Conservation (phyloP, 371 early-diverging fungal genomes). For the Saksenaea oblongispora region DNA sequence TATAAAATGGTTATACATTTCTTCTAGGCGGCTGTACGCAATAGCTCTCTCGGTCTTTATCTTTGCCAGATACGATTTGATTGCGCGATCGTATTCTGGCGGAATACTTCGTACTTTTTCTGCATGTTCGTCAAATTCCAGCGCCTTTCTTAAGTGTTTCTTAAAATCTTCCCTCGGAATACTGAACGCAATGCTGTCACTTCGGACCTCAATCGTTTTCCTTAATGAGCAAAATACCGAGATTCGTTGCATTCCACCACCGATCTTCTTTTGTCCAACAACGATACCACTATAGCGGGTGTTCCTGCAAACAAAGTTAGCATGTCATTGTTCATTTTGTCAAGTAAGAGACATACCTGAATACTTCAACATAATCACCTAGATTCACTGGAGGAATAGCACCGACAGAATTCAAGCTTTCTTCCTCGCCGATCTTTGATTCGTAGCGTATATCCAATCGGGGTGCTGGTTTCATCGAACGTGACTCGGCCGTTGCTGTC, state of each 20-base stretch:
- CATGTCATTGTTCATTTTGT: not conserved
- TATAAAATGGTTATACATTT: slow-evolving; percentile 31
- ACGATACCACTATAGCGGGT: slow-evolving; percentile 54
- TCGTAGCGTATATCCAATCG: not conserved
- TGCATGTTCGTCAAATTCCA: slow-evolving; percentile 8
- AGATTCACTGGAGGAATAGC: slow-evolving; percentile 16
- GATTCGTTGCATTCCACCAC: slow-evolving; percentile 49
- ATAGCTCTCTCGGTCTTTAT: slow-evolving; percentile 23
- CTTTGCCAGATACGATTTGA: slow-evolving; percentile 30
- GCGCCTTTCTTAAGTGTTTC: slow-evolving; percentile 1
- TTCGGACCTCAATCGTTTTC: slow-evolving; percentile 28
- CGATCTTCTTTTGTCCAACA: slow-evolving; percentile 29
- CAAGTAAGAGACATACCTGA: slow-evolving; percentile 40
- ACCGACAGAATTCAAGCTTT: not conserved
- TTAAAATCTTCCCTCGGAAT: slow-evolving; percentile 29
- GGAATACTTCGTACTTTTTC: slow-evolving; percentile 13
- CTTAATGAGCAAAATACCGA: slow-evolving; percentile 28
- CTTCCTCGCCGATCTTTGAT: not conserved
- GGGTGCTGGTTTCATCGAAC: not conserved
- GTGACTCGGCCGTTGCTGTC: not conserved
- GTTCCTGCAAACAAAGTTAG: slow-evolving; percentile 22
- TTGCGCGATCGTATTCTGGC: slow-evolving; percentile 23
- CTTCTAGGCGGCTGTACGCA: slow-evolving; percentile 19
- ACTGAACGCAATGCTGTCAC: slow-evolving; percentile 53
- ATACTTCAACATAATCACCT: slow-evolving; percentile 61